Evolutionary conservation across 2,329 filamentous ascomycete species (phyloP), one percentile per base, ranked within the genome.

Genomic region (Alternaria gaisen): DNA sequence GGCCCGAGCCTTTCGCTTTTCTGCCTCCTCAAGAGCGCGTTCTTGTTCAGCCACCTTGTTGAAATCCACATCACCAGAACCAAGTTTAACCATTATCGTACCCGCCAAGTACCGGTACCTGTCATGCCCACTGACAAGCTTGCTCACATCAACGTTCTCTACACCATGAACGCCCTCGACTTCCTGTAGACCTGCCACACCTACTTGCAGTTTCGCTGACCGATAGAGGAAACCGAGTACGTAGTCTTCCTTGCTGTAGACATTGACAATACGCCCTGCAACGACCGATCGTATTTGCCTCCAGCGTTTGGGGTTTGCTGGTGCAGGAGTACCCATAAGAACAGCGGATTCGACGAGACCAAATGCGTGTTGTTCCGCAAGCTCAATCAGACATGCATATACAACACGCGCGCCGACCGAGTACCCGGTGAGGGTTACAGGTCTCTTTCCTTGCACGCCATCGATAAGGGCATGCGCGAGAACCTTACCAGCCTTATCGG

Each of bases 191-290:
- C 94, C 94, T 0, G 93, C 93, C 36, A 97, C 88, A 5, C 93
- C 93, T 44, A 91, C 85, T 65, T 94, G 90, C 34, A 96, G 86
- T 64, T 90, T 93, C 44, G 91, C 92, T 8, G 91, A 89, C 26
- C 93, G 88, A 76, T 97, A 97, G 12, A 97, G 83, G 72, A 97
- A 94, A 1, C 88, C 93, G 0, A 97, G 86, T 32, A 97, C 88
- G 71, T 92, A 91, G 78, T 97, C 93, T 64, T 95, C 94, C 52
- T 90, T 87, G 4, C 91, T 94, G 78, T 90, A 97, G 8, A 94
- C 91, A 70, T 97, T 97, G 66, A 96, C 90, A 10, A 97, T 84
- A 60, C 91, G 87, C 3, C 92, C 93, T 0, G 90, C 87, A 1
- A 96, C 92, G 0, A 94, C 92, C 46, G 87, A 88, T 24, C 92